Conservation (phyloP, 2,329 filamentous ascomycete genomes). For the Ophiostoma triangulosporum region DNA sequence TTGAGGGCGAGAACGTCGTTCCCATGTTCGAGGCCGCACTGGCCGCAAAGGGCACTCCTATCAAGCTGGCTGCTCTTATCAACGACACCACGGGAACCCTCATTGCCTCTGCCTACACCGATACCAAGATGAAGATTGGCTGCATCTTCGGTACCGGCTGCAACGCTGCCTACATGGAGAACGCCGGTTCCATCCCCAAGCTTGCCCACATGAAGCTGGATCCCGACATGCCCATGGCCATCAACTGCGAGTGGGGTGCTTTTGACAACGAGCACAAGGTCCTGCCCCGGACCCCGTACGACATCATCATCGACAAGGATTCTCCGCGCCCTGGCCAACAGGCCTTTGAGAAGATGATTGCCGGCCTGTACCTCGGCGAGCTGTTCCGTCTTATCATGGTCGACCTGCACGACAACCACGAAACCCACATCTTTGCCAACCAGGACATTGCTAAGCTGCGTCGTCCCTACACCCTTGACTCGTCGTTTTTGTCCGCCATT, state of each 20-base stretch:
- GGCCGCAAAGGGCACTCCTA: conserved; percentile 55
- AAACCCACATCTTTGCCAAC: conserved; percentile 62
- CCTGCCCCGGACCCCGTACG: conserved; percentile 73
- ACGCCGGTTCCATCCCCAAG: conserved; percentile 83
- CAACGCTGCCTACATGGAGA: conserved; percentile 97
- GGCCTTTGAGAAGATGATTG: conserved; percentile 96
- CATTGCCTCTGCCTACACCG: conserved; percentile 95
- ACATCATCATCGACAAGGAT: conserved; percentile 76
- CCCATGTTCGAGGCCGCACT: conserved; percentile 75
- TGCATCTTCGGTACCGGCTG: conserved; percentile 98
- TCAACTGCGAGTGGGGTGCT: conserved; percentile 96
- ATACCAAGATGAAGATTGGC: conserved; percentile 80
- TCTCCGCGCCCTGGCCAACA: conserved; percentile 90
- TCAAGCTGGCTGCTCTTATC: conserved; percentile 84
- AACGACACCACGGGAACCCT: conserved; percentile 97
- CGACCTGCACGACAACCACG: conserved; percentile 69
- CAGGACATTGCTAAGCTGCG: conserved; percentile 72
- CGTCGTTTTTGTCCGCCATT: conserved; percentile 84
- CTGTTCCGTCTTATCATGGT: conserved; percentile 81
- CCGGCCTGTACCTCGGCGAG: conserved; percentile 85
- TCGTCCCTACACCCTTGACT: conserved; percentile 79
- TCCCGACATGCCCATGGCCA: conserved; percentile 72
- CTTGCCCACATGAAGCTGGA: conserved; percentile 83
- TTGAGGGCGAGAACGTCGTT: conserved; percentile 83
- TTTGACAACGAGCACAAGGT: conserved; percentile 91